Percentiles rank a stretch among this genome's conserved stretches.
phyloP scores from a whole-genome alignment of 2,329 filamentous ascomycete species.

The Microsporum audouinii region DNA sequence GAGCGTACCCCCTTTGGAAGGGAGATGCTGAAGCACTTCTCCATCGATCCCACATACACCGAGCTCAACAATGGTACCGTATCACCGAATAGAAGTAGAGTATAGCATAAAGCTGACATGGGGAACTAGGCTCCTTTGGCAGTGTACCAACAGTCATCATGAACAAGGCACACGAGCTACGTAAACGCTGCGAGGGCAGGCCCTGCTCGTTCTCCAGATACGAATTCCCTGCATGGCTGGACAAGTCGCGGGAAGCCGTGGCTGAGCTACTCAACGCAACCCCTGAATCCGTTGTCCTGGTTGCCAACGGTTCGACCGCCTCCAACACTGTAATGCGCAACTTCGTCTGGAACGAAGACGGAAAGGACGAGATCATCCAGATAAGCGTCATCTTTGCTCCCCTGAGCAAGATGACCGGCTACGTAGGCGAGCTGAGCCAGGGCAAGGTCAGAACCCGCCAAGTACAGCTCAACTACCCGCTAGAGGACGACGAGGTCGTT shows the following conservation, averaged over 20 bases:
- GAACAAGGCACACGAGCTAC: slow-evolving; percentile 51
- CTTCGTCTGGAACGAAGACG: slow-evolving; percentile 51
- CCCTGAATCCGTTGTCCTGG: slow-evolving; percentile 57
- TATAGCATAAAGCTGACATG: background rate
- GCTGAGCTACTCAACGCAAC: slow-evolving; percentile 57
- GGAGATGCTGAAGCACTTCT: slow-evolving; percentile 52
- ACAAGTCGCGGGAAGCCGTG: slow-evolving; percentile 53
- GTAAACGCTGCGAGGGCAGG: slow-evolving; percentile 52
- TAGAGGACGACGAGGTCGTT: slow-evolving; percentile 58
- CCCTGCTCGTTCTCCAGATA: slow-evolving; percentile 71
- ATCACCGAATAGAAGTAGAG: background rate
- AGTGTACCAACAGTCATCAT: slow-evolving; percentile 56
- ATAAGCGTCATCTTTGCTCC: slow-evolving; percentile 70
- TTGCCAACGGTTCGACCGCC: slow-evolving; percentile 64
- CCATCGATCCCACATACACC: slow-evolving; percentile 54
- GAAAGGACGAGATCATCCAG: slow-evolving; percentile 56
- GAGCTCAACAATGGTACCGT: slow-evolving; percentile 58
- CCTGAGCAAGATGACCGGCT: slow-evolving; percentile 62
- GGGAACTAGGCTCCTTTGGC: slow-evolving; percentile 55
- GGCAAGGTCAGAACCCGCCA: slow-evolving; percentile 33
- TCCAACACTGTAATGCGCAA: slow-evolving; percentile 66
- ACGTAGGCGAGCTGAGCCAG: slow-evolving; percentile 54
- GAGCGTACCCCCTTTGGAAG: slow-evolving; percentile 28
- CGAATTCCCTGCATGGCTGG: slow-evolving; percentile 50
- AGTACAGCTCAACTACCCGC: slow-evolving; percentile 56